Evolutionary conservation across 2,329 filamentous ascomycete genomes (phyloP).

Genomic region (Blumeriella jaapii): DNA sequence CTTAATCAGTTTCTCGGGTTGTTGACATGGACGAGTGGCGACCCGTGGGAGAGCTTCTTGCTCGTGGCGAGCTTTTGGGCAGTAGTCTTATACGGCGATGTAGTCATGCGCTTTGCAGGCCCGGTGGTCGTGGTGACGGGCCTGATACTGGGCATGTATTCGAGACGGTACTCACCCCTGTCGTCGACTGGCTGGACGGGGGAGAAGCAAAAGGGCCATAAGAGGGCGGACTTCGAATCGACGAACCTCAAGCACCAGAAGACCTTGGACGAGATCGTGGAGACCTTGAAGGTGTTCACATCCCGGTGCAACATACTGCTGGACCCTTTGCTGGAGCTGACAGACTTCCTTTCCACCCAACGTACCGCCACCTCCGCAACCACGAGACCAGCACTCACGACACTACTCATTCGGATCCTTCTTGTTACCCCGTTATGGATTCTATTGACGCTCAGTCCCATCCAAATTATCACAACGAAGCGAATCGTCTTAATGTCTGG

Average conservation of each 20-base stretch:
- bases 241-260: slow-evolving; percentile 72
- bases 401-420: slow-evolving; percentile 79
- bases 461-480: slow-evolving; percentile 76
- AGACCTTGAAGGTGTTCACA: slow-evolving; percentile 83
- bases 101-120: slow-evolving; percentile 68
- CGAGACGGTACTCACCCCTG: slow-evolving; percentile 75
- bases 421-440: slow-evolving; percentile 86
- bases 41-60: slow-evolving; percentile 95
- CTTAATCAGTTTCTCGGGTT: slow-evolving; percentile 78
- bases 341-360: slow-evolving; percentile 87
- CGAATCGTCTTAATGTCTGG: slow-evolving; percentile 77
- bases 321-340: slow-evolving; percentile 78
- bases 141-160: slow-evolving; percentile 87
- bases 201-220: slow-evolving; percentile 41
- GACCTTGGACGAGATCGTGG: slow-evolving; percentile 93
- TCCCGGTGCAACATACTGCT: slow-evolving; percentile 84
- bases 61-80: slow-evolving; percentile 80
- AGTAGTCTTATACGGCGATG: slow-evolving; percentile 72
- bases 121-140: slow-evolving; percentile 70
- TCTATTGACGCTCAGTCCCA: slow-evolving; percentile 65
- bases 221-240: slow-evolving; percentile 38
- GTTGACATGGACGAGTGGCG: slow-evolving; percentile 85
- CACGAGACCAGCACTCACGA: slow-evolving; percentile 78
- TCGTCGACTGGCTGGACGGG: slow-evolving; percentile 73
- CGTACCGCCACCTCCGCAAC: slow-evolving; percentile 83